These are phyloP conservation scores for Glonium stellatum DNA, from an alignment of 495 filamentous ascomycete genomes.

Conservation along the genomic window DNA sequence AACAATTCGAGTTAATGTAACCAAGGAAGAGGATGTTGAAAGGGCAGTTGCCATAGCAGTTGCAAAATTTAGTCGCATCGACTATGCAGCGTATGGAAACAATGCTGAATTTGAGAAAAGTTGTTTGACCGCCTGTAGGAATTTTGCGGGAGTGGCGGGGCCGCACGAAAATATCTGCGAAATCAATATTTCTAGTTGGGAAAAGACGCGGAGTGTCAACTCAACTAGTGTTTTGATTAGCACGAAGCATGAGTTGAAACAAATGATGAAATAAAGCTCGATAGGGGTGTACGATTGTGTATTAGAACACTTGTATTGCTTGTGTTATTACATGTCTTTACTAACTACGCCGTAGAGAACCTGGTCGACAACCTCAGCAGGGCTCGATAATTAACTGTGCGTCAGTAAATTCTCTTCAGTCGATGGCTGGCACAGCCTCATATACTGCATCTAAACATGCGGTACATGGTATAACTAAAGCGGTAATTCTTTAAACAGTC, in stretches of 20 bases:
- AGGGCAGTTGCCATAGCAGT: slow-evolving; percentile 26
- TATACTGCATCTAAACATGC: slow-evolving; percentile 48
- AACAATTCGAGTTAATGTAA: slow-evolving; percentile 33
- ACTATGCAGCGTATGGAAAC: slow-evolving; percentile 27
- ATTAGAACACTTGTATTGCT: background rate
- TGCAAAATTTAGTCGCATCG: slow-evolving; percentile 29
- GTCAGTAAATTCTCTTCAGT: slow-evolving; percentile 38
- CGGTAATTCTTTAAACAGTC: slow-evolving; percentile 30
- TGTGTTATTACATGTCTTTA: background rate
- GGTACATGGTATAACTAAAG: slow-evolving; percentile 42
- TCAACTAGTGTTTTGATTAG: slow-evolving; percentile 31
- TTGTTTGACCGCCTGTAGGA: slow-evolving; percentile 12
- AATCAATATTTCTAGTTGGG: slow-evolving; percentile 27
- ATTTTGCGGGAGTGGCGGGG: slow-evolving; percentile 27
- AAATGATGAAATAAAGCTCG: slow-evolving; percentile 36
- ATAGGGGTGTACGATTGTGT: slow-evolving; percentile 16
- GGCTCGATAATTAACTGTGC: slow-evolving; percentile 46
- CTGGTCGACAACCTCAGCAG: slow-evolving; percentile 23
- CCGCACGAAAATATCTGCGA: slow-evolving; percentile 21
- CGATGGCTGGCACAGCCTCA: slow-evolving; percentile 33
- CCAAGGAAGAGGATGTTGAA: slow-evolving; percentile 32
- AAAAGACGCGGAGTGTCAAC: slow-evolving; percentile 34
- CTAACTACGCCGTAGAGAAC: slow-evolving; percentile 11
- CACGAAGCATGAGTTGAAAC: slow-evolving; percentile 33
- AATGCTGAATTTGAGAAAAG: slow-evolving; percentile 18